phyloP scores from a whole-genome alignment of 305 asterid genomes.

The Fraxinus greggii region DNA sequence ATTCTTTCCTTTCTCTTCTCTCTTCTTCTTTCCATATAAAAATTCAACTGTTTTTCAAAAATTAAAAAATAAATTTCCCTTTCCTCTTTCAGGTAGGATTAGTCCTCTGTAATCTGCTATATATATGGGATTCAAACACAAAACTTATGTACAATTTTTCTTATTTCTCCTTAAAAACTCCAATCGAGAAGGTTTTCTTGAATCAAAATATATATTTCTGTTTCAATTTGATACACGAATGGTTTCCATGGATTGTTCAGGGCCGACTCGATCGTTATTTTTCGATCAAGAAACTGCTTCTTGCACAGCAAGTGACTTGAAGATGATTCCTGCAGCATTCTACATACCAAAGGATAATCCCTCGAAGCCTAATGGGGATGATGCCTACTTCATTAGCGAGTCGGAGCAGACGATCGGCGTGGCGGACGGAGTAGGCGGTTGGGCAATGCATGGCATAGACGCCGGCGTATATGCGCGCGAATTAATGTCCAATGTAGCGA shows the following conservation, averaged over 20 bases:
- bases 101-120: neutral
- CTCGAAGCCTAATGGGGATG: slow-evolving; percentile 44
- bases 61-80: neutral
- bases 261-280: neutral
- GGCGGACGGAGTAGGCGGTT: slow-evolving; percentile 53
- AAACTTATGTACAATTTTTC: neutral
- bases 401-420: slow-evolving; percentile 35
- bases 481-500: slow-evolving; percentile 27
- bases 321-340: slow-evolving; percentile 24
- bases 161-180: neutral
- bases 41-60: neutral
- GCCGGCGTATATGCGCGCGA: slow-evolving; percentile 30
- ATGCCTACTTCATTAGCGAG: slow-evolving; percentile 34
- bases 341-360: slow-evolving; percentile 39
- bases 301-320: neutral
- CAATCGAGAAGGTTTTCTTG: neutral
- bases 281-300: neutral
- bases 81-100: neutral
- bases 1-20: neutral
- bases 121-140: neutral
- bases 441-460: slow-evolving; percentile 29
- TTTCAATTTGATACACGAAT: neutral
- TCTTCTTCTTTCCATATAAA: neutral
- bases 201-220: neutral
- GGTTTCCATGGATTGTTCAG: neutral